Evolutionary conservation across 805 yeast genomes (phyloP).

Genomic region (Wickerhamomyces xylosicus): DNA sequence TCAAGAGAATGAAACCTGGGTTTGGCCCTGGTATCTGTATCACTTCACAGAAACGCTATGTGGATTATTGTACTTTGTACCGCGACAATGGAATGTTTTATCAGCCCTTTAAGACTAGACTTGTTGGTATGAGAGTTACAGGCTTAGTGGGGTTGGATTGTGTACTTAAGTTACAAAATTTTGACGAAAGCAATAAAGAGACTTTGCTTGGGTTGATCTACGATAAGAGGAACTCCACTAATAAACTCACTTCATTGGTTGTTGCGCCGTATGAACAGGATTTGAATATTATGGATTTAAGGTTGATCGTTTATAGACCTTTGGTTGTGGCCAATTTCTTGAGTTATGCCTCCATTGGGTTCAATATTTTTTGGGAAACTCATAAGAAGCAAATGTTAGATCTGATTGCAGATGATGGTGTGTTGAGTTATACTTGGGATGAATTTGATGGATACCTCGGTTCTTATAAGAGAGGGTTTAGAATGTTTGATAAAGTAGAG

Average conservation of each 20-base stretch:
- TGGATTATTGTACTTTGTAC: constrained; percentile 34
- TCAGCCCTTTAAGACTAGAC: not conserved
- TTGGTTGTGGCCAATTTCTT: constrained; percentile 1
- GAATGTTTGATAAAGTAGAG: constrained; percentile 33
- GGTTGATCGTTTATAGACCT: constrained; percentile 1
- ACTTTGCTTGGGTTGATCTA: not conserved
- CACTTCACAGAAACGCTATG: constrained; percentile 54
- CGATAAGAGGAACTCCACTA: not conserved
- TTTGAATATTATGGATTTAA: not conserved
- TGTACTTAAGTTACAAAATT: not conserved
- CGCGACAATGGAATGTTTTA: not conserved
- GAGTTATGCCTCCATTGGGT: constrained; percentile 27
- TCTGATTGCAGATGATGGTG: not conserved
- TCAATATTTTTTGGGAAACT: constrained; percentile 34
- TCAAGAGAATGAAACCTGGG: constrained; percentile 41
- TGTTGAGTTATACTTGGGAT: constrained; percentile 25
- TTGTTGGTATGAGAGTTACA: not conserved
- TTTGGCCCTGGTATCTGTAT: constrained; percentile 66
- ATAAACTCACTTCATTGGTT: not conserved
- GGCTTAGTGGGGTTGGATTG: not conserved
- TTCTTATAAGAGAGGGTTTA: constrained; percentile 38
- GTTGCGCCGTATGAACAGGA: not conserved
- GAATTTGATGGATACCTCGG: constrained; percentile 65
- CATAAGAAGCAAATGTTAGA: constrained; percentile 9
- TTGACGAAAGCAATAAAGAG: not conserved